phyloP scores from a whole-genome alignment of 2,329 filamentous ascomycete species.

The Monosporascus sp. region DNA sequence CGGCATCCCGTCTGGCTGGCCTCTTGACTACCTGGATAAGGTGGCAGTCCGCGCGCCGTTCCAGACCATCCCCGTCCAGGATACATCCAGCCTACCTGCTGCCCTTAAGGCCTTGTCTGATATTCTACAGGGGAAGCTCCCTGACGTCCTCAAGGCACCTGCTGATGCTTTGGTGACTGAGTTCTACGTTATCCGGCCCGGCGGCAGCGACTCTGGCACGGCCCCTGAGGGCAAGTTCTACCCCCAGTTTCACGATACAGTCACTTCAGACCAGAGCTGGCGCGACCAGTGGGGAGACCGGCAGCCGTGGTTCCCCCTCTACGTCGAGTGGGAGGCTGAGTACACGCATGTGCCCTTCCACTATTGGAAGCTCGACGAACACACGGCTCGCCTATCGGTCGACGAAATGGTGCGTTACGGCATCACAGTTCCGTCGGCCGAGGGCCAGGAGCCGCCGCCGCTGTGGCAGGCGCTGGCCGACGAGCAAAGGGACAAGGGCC shows the following conservation, averaged over 20 bases:
- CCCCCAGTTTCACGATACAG: too few species aligned
- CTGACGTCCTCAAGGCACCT: too few species aligned
- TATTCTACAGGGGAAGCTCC: too few species aligned
- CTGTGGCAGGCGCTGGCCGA: neutral
- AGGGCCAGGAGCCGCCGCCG: constrained; percentile 8
- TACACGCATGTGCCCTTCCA: constrained; percentile 33
- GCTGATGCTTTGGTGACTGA: too few species aligned
- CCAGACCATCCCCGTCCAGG: constrained; percentile 12
- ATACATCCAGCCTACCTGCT: too few species aligned
- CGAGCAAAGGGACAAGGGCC: constrained; percentile 1
- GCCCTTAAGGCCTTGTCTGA: too few species aligned
- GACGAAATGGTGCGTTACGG: too few species aligned
- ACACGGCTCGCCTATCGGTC: too few species aligned
- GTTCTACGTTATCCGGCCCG: too few species aligned
- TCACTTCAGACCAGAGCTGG: constrained; percentile 7
- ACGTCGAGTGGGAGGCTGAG: constrained; percentile 37
- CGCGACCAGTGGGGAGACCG: constrained; percentile 27
- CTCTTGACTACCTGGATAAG: constrained; percentile 27
- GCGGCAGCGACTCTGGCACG: too few species aligned
- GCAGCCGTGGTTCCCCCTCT: constrained; percentile 37
- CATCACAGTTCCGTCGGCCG: too few species aligned
- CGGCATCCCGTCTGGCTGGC: constrained; percentile 32
- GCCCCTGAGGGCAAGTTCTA: too few species aligned
- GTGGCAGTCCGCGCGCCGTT: constrained; percentile 17
- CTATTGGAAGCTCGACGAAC: constrained; percentile 23